Base-by-base conservation (phyloP, 2,329 filamentous ascomycete species). In the Exophiala sp. region DNA sequence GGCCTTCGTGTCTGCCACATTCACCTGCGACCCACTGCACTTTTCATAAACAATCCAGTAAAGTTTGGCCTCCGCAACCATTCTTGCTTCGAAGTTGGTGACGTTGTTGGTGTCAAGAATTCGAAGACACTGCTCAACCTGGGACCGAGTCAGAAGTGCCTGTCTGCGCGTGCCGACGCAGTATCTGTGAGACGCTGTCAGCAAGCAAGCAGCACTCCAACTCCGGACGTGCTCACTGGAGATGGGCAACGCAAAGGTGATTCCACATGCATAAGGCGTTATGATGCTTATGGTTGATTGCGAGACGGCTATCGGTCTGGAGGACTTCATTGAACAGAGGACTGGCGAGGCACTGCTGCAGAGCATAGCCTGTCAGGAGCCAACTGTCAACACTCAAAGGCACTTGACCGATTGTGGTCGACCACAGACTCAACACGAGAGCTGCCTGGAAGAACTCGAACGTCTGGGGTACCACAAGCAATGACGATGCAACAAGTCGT, bases 1-100 rank as follows among this genome's bases (percentile, higher is more conserved):
- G 10, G 63, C 55, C 48, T 72, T 65, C 1, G 69, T 65, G 42
- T 68, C 67, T 1, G 69, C 63, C n/a, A 75, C 61, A 33, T 64
- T 63, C 12, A 64, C 55, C 40, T 72, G 65, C 1, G 68, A 64
- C 43, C 66, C 65, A 3, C 64, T 68, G 29, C 66, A 69, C 33
- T 69, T 67, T 47, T 71, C 65, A 52, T 77, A 76, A 4, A 76
- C 70, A 16, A 70, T 69, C 73, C 73, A 76, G 52, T 77, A 77
- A 1, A 77, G 63, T 47, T 71, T 64, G 3, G 75, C 66, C 54
- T 77, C 74, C 2, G 72, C 73, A 5, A 74, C 71, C 73, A 77
- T 76, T 12, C 74, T 65, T n/a, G 67, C 63, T 57, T 77, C 74
- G 47, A 73, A 76, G 48, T 76, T 76, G 0, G 69, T 75, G 9